phyloP scores from a whole-genome alignment of 768 basidiomycete genomes.

The Termitomyces sp. region DNA sequence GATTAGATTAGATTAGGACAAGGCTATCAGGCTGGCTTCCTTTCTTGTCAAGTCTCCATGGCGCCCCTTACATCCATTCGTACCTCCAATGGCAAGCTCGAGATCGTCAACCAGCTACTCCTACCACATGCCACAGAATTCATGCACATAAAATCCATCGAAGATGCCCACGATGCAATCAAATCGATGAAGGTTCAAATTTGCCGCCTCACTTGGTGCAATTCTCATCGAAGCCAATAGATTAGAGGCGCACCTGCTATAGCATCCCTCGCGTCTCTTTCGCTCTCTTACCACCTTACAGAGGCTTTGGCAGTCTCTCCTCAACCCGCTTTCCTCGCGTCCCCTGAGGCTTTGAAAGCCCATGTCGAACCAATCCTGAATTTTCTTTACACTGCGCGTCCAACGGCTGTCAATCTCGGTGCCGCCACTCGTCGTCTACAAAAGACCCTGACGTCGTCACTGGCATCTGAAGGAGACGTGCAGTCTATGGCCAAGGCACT shows the following conservation, averaged over 20 bases:
- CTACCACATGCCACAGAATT: conserved; percentile 74
- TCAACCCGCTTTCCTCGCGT: conserved; percentile 53
- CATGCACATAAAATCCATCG: conserved; percentile 63
- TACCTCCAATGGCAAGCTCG: conserved; percentile 45
- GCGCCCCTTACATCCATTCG: conserved; percentile 41
- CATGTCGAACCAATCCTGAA: conserved; percentile 62
- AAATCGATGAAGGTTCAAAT: conserved; percentile 84
- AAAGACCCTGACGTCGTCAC: conserved; percentile 42
- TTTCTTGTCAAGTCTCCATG: conserved; percentile 13
- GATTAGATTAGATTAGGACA: neutral
- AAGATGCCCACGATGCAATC: conserved; percentile 91
- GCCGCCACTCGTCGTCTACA: conserved; percentile 77
- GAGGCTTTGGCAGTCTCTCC: conserved; percentile 46
- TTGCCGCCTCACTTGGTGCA: conserved; percentile 6
- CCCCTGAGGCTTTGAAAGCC: conserved; percentile 47
- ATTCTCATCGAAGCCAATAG: conserved; percentile 26
- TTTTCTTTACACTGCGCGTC: conserved; percentile 83
- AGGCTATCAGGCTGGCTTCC: neutral
- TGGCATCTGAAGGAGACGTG: conserved; percentile 42
- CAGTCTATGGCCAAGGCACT: conserved; percentile 55
- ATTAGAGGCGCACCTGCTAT: conserved; percentile 94
- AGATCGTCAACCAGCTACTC: conserved; percentile 90
- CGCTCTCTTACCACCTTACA: conserved; percentile 65
- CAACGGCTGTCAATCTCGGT: conserved; percentile 94
- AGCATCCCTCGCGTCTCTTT: conserved; percentile 84